phyloP scores from a whole-genome alignment of 2,329 filamentous ascomycete species.

The Periconia macrospinosa region DNA sequence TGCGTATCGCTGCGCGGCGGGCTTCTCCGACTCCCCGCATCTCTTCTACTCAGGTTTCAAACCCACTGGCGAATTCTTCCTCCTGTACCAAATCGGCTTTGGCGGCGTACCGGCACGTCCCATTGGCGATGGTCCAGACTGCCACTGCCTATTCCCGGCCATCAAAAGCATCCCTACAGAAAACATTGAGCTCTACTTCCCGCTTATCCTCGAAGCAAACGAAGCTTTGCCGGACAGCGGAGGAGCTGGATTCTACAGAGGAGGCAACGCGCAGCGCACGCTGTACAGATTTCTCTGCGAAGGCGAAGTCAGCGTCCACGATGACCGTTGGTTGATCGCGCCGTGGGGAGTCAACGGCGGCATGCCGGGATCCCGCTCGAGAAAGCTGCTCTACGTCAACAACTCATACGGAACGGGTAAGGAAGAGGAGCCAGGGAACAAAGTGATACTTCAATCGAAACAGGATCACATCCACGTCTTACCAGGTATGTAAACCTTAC shows the following conservation, averaged over 20 bases:
- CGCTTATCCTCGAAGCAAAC: constrained; percentile 53
- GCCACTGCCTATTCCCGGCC: constrained; percentile 54
- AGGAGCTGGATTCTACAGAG: constrained; percentile 51
- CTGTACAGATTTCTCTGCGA: constrained; percentile 51
- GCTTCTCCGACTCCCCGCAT: constrained; percentile 55
- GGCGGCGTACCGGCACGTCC: constrained; percentile 53
- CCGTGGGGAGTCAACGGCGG: constrained; percentile 54
- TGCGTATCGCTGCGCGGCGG: constrained; percentile 52
- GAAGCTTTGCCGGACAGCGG: constrained; percentile 53
- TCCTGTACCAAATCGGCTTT: constrained; percentile 56
- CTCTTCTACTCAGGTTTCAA: constrained; percentile 56
- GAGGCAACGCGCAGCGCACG: constrained; percentile 54
- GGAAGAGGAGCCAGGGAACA: constrained; percentile 32
- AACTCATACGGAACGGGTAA: constrained; percentile 38
- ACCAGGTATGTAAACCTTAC: constrained; percentile 27
- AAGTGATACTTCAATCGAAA: constrained; percentile 48
- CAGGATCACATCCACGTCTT: constrained; percentile 52
- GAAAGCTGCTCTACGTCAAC: constrained; percentile 48
- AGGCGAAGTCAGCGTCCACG: constrained; percentile 53
- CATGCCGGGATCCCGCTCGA: constrained; percentile 47
- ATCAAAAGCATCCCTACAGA: constrained; percentile 56
- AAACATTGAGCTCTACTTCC: constrained; percentile 53
- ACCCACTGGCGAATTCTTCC: constrained; percentile 52
- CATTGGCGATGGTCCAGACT: constrained; percentile 53
- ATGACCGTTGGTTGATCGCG: constrained; percentile 54